Conservation (phyloP, 768 basidiomycete species). For the Mycena olivaceomarginata region DNA sequence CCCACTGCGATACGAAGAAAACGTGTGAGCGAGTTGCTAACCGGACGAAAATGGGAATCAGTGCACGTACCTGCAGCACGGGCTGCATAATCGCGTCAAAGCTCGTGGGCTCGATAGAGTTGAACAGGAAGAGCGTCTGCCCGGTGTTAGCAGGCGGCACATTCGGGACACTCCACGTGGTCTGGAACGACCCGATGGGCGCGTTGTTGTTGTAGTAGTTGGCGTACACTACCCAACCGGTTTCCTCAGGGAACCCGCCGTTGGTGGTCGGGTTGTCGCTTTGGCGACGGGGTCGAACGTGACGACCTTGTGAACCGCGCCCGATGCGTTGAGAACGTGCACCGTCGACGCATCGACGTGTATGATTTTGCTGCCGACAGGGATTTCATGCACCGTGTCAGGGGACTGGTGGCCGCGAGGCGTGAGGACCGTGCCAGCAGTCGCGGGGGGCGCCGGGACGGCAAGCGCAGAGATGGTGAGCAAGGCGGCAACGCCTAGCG, state of each 20-base stretch:
- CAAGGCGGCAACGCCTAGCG: conserved; percentile 13
- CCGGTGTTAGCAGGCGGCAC: not conserved
- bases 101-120: conserved; percentile 25
- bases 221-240: conserved; percentile 34
- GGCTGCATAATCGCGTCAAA: conserved; percentile 37
- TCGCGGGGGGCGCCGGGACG: conserved; percentile 2
- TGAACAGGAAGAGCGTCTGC: conserved; percentile 40
- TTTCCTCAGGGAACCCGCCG: conserved; percentile 19
- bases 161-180: not conserved
- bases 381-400: conserved; percentile 22
- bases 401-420: not conserved
- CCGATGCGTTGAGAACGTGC: conserved; percentile 18
- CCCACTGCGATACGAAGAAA: conserved; percentile 20
- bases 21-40: not conserved
- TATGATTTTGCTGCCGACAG: conserved; percentile 17
- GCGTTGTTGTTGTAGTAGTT: conserved; percentile 2
- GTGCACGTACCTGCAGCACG: too few relatives aligned
- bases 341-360: conserved; percentile 21
- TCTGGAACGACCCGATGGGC: not conserved
- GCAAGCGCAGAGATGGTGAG: conserved; percentile 5
- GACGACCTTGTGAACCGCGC: conserved; percentile 19
- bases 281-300: not conserved
- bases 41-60: not conserved
- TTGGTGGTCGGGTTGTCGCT: not conserved
- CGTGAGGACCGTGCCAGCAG: too few relatives aligned